Evolutionary conservation across 768 basidiomycete genomes (phyloP).

Genomic region (Pleurotus salmoneostramineus): DNA sequence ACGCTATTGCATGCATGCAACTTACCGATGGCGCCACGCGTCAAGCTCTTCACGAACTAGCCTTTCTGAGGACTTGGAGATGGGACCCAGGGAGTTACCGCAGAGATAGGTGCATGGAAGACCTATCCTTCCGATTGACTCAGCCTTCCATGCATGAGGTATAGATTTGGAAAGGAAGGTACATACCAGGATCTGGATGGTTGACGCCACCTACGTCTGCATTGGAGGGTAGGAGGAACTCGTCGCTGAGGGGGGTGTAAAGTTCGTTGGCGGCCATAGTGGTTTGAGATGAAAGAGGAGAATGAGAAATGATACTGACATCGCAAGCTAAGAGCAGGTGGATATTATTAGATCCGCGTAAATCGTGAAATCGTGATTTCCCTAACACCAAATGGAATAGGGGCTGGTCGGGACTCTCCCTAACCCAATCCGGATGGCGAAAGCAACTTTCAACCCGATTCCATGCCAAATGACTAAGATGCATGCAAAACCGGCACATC

Average conservation of each 20-base stretch:
- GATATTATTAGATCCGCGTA: conserved; percentile 4
- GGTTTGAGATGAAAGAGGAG: conserved; percentile 1
- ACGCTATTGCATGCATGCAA: conserved; percentile 9
- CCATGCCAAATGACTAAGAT: conserved; percentile 8
- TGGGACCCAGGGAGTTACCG: conserved; percentile 90
- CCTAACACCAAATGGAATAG: too few species aligned
- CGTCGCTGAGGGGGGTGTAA: conserved; percentile 37
- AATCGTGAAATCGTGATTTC: neutral
- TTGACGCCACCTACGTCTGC: conserved; percentile 39
- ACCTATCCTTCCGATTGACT: conserved; percentile 29
- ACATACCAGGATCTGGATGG: conserved; percentile 33
- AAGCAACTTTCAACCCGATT: neutral
- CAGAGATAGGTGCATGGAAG: conserved; percentile 78
- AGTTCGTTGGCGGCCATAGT: conserved; percentile 16
- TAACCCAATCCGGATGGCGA: neutral
- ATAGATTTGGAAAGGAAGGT: neutral
- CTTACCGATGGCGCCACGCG: conserved; percentile 76
- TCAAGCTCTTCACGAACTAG: conserved; percentile 80
- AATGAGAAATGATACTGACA: too few species aligned
- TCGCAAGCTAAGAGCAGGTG: neutral
- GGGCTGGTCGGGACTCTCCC: neutral
- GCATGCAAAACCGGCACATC: neutral
- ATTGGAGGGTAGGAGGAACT: conserved; percentile 60
- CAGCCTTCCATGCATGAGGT: neutral
- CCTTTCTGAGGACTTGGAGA: conserved; percentile 67